Conservation (phyloP, 2,329 filamentous ascomycete genomes). For the Amylocarpus encephaloides region DNA sequence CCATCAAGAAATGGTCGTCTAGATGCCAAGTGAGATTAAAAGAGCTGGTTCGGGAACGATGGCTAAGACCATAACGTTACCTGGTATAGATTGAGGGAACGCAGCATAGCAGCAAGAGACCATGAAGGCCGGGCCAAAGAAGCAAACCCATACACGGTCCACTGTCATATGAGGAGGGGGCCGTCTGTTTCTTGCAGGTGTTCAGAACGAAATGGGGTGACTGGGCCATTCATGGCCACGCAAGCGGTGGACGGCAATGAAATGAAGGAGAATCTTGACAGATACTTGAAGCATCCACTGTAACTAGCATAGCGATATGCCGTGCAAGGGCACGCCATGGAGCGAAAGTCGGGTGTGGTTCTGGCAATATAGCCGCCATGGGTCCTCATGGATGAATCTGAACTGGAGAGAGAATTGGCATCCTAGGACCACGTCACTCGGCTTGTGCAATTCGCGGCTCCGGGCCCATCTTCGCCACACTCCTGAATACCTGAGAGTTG, state of each 20-base stretch:
- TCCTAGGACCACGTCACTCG: neutral
- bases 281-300: neutral
- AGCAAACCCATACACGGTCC: neutral
- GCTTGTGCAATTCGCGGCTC: neutral
- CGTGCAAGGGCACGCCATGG: neutral
- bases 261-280: neutral
- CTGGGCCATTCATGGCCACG: neutral
- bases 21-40: slow-evolving; percentile 1
- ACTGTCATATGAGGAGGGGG: neutral
- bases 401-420: neutral
- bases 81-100: neutral
- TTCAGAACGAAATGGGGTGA: too few relatives aligned
- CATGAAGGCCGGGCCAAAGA: neutral
- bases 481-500: neutral
- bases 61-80: slow-evolving; percentile 1
- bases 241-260: neutral
- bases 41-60: neutral
- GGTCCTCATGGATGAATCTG: slow-evolving; percentile 12
- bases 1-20: neutral
- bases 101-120: neutral
- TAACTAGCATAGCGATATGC: neutral
- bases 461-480: neutral
- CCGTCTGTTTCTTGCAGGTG: too few relatives aligned
- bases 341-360: neutral
- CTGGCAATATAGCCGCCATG: slow-evolving; percentile 7